Evolutionary conservation across 352 stramenopile genomes (phyloP).

Genomic region (Blastocystis sp.): DNA sequence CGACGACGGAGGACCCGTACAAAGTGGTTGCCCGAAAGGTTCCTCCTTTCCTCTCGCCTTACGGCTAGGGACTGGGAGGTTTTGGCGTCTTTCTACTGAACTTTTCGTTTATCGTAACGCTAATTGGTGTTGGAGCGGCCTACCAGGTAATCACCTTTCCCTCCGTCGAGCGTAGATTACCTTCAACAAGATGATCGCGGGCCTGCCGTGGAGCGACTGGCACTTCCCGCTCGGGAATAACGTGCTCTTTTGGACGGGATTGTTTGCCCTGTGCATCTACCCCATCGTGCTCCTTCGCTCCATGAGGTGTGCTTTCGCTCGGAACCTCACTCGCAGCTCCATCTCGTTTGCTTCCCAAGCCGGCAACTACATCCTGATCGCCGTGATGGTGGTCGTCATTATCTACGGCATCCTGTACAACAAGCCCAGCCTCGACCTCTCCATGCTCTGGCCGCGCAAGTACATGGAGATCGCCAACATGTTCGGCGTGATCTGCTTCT

Average conservation of each 20-base stretch:
- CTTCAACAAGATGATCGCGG: constrained; percentile 56
- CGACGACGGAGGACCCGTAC: constrained; percentile 60
- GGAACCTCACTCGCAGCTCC: neutral
- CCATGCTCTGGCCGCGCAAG: constrained; percentile 32
- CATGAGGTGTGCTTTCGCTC: constrained; percentile 23
- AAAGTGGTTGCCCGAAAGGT: constrained; percentile 54
- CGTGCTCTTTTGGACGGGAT: constrained; percentile 25
- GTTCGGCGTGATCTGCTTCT: constrained; percentile 69
- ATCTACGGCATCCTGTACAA: constrained; percentile 44
- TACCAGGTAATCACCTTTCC: constrained; percentile 15
- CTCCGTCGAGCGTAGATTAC: constrained; percentile 20
- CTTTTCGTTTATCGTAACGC: constrained; percentile 67
- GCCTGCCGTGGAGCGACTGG: constrained; percentile 12
- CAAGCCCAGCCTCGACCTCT: constrained; percentile 22
- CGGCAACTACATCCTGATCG: constrained; percentile 65
- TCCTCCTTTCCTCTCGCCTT: neutral
- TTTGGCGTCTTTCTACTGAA: constrained; percentile 68
- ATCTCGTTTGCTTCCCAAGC: constrained; percentile 65
- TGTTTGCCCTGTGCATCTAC: constrained; percentile 41
- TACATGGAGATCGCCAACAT: constrained; percentile 67
- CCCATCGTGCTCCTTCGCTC: constrained; percentile 59
- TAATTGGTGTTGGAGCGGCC: constrained; percentile 59
- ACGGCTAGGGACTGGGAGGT: constrained; percentile 39
- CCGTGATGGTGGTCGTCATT: constrained; percentile 51
- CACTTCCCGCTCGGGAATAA: constrained; percentile 34